Conservation (phyloP, 192 early-diverging fungal genomes). For the Backusella macrospora region DNA sequence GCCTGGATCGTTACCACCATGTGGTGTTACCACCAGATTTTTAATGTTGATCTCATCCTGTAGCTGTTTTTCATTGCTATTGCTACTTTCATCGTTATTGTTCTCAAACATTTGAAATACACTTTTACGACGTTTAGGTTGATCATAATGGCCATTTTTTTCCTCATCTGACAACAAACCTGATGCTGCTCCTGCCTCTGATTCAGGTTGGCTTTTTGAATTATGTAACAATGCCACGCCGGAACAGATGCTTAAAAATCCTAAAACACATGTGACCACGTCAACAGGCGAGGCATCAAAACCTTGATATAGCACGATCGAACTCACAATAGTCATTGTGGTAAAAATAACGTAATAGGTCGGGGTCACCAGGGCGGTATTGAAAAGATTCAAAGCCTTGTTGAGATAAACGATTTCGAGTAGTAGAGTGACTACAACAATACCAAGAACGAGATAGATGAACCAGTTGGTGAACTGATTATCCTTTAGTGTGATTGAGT, state of each 20-base stretch:
- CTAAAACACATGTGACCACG: conserved; percentile 80
- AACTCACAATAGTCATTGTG: conserved; percentile 88
- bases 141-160: background rate
- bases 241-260: conserved; percentile 88
- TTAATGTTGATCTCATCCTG: background rate
- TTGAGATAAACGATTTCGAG: conserved; percentile 97
- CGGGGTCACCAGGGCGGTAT: conserved; percentile 83
- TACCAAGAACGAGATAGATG: conserved; percentile 78
- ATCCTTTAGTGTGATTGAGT: conserved; percentile 76
- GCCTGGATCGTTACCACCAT: conserved; percentile 23
- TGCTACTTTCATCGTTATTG: background rate
- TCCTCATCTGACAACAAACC: background rate
- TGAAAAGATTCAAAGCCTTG: conserved; percentile 94
- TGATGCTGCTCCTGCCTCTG: background rate
- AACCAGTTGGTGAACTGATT: conserved; percentile 86
- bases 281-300: conserved; percentile 73
- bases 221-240: conserved; percentile 80
- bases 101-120: conserved; percentile 32
- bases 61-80: background rate
- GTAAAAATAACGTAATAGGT: conserved; percentile 98
- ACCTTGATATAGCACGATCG: conserved; percentile 85
- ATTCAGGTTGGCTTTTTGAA: conserved; percentile 39
- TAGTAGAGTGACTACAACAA: conserved; percentile 76
- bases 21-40: background rate
- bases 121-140: conserved; percentile 7